phyloP scores from a whole-genome alignment of 768 basidiomycete species.

The Auriscalpium vulgare region DNA sequence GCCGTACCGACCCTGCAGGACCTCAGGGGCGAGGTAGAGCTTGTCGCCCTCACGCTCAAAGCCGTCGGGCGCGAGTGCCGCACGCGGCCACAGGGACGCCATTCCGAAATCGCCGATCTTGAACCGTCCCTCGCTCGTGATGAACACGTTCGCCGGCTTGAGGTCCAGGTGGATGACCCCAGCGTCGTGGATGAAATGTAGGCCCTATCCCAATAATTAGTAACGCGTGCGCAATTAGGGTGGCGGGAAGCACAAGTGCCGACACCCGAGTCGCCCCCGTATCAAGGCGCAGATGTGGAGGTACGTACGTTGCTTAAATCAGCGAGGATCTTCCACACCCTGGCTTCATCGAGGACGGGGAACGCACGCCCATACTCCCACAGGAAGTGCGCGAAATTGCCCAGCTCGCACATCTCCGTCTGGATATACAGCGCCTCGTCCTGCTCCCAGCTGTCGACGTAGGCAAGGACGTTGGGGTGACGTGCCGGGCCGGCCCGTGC shows the following conservation, averaged over 20 bases:
- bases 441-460: constrained; percentile 96
- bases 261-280: constrained; percentile 1
- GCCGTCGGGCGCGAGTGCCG: constrained; percentile 27
- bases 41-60: constrained; percentile 98
- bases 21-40: constrained; percentile 93
- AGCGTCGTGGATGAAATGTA: constrained; percentile 82
- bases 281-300: constrained; percentile 5
- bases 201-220: constrained; percentile 40
- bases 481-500: constrained; percentile 19
- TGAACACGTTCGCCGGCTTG: constrained; percentile 95
- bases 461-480: constrained; percentile 80
- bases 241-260: too few relatives aligned
- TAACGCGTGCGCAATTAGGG: too few relatives aligned
- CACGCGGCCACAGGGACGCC: constrained; percentile 88
- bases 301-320: constrained; percentile 81
- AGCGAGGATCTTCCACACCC: constrained; percentile 92
- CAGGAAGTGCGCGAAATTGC: constrained; percentile 86
- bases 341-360: constrained; percentile 81
- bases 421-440: constrained; percentile 82
- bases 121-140: constrained; percentile 80
- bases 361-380: constrained; percentile 84
- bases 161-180: constrained; percentile 92
- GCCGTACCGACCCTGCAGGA: constrained; percentile 85
- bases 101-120: constrained; percentile 99
- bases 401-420: constrained; percentile 90